Conservation (phyloP, 257 asterid species). For the Cordia subcordata region DNA sequence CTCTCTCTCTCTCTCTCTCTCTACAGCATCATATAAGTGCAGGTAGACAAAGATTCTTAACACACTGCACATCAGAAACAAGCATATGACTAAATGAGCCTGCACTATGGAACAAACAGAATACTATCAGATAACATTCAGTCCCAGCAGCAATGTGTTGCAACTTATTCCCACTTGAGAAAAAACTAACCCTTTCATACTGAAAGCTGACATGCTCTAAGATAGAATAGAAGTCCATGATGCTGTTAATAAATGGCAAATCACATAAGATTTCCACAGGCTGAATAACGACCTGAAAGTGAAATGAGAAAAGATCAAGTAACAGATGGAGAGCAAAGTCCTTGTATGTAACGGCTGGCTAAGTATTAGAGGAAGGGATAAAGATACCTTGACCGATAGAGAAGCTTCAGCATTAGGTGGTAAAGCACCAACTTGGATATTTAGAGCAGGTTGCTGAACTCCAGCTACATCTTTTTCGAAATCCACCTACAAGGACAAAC, state of each 20-base stretch:
- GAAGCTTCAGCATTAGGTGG: conserved; percentile 39
- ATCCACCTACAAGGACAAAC: conserved; percentile 32
- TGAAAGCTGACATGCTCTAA: conserved; percentile 49
- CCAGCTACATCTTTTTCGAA: conserved; percentile 33
- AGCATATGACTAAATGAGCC: too few relatives aligned
- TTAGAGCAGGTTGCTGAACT: conserved; percentile 50
- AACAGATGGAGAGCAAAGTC: conserved; percentile 1
- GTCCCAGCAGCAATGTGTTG: too few relatives aligned
- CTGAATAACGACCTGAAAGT: conserved; percentile 51
- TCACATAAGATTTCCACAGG: conserved; percentile 63
- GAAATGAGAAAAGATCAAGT: conserved; percentile 3
- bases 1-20: too few relatives aligned
- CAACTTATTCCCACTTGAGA: neutral
- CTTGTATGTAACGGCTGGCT: conserved; percentile 3
- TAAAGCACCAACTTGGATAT: conserved; percentile 57
- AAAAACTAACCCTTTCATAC: conserved; percentile 60
- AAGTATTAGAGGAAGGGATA: conserved; percentile 11
- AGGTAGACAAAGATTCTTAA: too few relatives aligned
- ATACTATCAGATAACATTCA: too few relatives aligned
- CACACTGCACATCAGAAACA: too few relatives aligned
- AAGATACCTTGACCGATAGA: conserved; percentile 66
- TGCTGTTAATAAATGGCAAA: conserved; percentile 49
- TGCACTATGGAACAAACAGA: too few relatives aligned
- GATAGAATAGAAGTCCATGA: conserved; percentile 43
- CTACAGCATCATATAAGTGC: too few relatives aligned